Base-by-base conservation (phyloP, 768 basidiomycete genomes). In the Lactarius psammicola region DNA sequence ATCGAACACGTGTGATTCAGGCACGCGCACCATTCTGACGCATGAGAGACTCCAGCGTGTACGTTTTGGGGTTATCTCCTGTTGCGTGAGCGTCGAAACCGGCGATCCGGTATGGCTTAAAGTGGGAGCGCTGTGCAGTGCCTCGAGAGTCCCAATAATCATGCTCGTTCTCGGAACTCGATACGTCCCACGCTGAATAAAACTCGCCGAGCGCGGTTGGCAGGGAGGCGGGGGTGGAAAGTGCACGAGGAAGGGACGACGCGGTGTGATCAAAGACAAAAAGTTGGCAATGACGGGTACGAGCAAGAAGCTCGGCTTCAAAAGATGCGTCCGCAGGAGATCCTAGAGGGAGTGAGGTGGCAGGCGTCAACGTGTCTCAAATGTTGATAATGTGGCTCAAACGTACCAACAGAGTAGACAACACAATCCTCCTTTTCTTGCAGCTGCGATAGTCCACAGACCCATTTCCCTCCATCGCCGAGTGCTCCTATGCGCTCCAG, bases 381-480 rank as follows among this genome's bases (percentile, higher is more conserved):
- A 44, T 5, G 31, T 34, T 28, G 44, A 61, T 17, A 30, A 51
- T 8, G 34, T 11, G 28, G 8, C 17, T 11, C 36, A 28, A 44
- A 62, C 71, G 69, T 70, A 85, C 86, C 87, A 60, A 88, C 79
- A 3, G 85, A 84, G 68, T 88, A 89, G 60, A 89, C 75, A 56
- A 87, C 73, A 70, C 87, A 87, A 56, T 84, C 77, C 26, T 74
- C 75, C 73, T 87, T 87, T 59, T 81, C 76, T 60, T 76, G 76
- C 6, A 88, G 74, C 3, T 82, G 78, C 28, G 83, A 83, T 30
- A 88, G 71, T 2, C 88, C 88, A 70, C 88, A 88, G 18, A 86
- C 79, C 84, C 85, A 89, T 75, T 88, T 89, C 17, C 88, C 87
- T 17, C 87, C 87, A 71, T 88, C 87, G 20, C 86, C 86, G 10